Base-by-base conservation (phyloP, 2,329 filamentous ascomycete species). In the Botryotinia calthae region DNA sequence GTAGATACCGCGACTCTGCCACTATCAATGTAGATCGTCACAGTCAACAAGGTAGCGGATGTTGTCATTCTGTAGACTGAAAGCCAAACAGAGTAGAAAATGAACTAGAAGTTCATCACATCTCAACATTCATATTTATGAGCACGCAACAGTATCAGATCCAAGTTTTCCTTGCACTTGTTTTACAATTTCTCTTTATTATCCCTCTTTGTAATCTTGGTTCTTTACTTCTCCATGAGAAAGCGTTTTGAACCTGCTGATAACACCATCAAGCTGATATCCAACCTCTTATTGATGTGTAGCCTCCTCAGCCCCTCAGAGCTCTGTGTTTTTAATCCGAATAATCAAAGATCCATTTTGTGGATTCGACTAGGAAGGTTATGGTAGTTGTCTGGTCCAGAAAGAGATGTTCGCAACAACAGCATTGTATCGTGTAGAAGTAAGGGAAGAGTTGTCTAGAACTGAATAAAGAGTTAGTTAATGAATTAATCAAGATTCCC, bases 111-210 rank as follows among this genome's bases (percentile, higher is more conserved):
- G 31, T 0, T 22, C 18, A 10, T 12, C 18, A 2, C 40, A 14
- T 10, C 40, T 28, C 40, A 12, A 44, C 20, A 44, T 4, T 12
- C 9, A 62, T 62, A 16, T 25, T 25, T 48, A 7, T 8, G n/a
- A 31, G n/a, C n/a, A 18, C 4, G 18, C 8, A 18, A 18, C 3
- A 28, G n/a, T 6, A 28, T 6, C 8, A 56, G 51, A 28, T 8
- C 14, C n/a, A 28, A 4, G 0, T 16, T 56, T 28, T 2, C 14
- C 0, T 28, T 8, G 14, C 0, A 31, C 7, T 4, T 18, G 16
- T 28, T 28, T n/a, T 18, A 14, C 7, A 16, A 8, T 16, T 14
- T 28, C 51, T 16, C n/a, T 28, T 31, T 8, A 10, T 9, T 28
- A 8, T 28, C 1, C 2, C n/a, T 7, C 14, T 28, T 31, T 56